Evolutionary conservation across 116 monocot species (phyloP).

Genomic region (Papilionanthe hybrid): DNA sequence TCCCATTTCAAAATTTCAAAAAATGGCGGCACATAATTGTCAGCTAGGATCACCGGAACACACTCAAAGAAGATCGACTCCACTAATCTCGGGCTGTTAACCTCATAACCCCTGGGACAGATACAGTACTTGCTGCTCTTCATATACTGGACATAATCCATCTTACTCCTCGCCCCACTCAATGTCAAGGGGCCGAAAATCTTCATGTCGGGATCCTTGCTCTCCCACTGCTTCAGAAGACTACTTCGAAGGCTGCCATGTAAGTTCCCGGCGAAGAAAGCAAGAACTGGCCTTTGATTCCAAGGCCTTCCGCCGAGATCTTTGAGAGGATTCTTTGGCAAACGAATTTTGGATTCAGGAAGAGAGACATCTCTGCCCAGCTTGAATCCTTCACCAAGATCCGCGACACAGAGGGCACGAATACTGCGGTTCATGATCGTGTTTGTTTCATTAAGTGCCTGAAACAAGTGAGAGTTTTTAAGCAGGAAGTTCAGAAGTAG

Average conservation of each 20-base stretch:
- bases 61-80: conserved; percentile 61
- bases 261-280: conserved; percentile 55
- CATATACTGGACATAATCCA: conserved; percentile 43
- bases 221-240: conserved; percentile 48
- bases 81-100: conserved; percentile 47
- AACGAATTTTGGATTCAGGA: conserved; percentile 37
- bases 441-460: conserved; percentile 45
- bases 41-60: conserved; percentile 66
- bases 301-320: conserved; percentile 44
- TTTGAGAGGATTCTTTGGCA: conserved; percentile 17
- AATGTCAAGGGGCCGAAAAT: conserved; percentile 36
- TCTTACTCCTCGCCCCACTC: conserved; percentile 12
- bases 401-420: conserved; percentile 46
- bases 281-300: conserved; percentile 23
- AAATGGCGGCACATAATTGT: conserved; percentile 61
- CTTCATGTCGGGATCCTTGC: conserved; percentile 55
- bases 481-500: neutral
- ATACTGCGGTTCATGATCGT: conserved; percentile 33
- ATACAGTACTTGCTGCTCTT: conserved; percentile 66
- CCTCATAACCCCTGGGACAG: conserved; percentile 57
- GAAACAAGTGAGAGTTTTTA: conserved; percentile 2
- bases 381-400: conserved; percentile 28
- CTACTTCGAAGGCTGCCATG: conserved; percentile 39
- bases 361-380: conserved; percentile 61
- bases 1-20: conserved; percentile 60